Conservation (phyloP, 208 protist species). For the Phytomonas sp. region DNA sequence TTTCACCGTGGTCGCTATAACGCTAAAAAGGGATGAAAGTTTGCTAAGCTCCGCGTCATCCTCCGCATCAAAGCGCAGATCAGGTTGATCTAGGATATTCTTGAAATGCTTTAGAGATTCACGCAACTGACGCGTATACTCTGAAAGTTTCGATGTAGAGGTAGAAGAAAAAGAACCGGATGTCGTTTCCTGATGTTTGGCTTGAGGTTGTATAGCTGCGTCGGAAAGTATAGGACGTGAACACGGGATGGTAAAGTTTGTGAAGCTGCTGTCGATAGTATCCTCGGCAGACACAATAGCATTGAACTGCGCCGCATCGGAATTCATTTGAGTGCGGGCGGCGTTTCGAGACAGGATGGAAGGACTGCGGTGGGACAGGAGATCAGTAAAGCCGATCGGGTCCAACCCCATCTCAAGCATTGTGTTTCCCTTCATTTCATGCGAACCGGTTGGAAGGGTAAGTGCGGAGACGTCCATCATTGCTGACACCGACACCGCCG, state of each 20-base stretch:
- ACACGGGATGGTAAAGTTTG: background rate
- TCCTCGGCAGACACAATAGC: background rate
- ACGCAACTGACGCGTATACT: constrained; percentile 29
- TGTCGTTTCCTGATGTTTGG: background rate
- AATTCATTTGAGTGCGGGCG: background rate
- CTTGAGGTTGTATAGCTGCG: background rate
- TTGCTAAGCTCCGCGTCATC: constrained; percentile 18
- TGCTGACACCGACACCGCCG: background rate
- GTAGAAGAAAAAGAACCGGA: background rate
- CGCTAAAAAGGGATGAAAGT: constrained; percentile 17
- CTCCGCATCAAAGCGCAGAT: constrained; percentile 4
- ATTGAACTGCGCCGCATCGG: background rate
- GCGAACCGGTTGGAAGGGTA: background rate
- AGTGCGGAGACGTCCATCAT: background rate
- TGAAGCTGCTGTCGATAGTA: background rate
- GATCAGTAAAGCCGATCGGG: background rate
- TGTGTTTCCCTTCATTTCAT: background rate
- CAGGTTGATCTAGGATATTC: constrained; percentile 24
- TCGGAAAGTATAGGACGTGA: background rate
- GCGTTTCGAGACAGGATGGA: background rate
- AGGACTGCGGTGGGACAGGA: background rate
- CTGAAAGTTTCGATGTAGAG: constrained; percentile 13
- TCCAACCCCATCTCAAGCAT: background rate
- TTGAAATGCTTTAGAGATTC: constrained; percentile 39
- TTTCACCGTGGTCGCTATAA: constrained; percentile 35